A percentile compares a stretch with the other conserved stretches of the same genome.
Evolutionary conservation across 345 rosid species (phyloP).

Genomic region (Zanthoxylum bungeanum): DNA sequence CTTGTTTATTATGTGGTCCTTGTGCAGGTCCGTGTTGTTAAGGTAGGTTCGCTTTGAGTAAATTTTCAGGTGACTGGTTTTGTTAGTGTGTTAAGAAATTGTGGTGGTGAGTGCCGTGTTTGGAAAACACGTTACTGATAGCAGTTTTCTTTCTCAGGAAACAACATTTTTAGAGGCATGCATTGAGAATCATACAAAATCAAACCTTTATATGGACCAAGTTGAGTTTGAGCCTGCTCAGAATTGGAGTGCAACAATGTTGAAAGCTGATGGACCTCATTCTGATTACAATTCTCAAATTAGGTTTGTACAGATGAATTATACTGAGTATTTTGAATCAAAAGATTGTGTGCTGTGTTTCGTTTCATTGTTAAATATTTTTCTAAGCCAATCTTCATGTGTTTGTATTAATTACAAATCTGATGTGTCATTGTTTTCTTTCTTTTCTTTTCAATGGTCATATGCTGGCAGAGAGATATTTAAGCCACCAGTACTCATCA

Average conservation of each 20-base stretch:
- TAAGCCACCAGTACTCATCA: conserved; percentile 71
- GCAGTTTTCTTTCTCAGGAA: conserved; percentile 53
- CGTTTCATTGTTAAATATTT: background rate
- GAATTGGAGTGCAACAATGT: conserved; percentile 65
- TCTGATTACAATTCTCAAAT: conserved; percentile 32
- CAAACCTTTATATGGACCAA: conserved; percentile 93
- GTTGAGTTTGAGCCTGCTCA: conserved; percentile 97
- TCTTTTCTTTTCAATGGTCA: conserved; percentile 9
- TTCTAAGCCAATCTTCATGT: background rate
- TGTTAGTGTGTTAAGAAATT: background rate
- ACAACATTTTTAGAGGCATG: conserved; percentile 86
- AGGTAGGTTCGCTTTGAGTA: conserved; percentile 57
- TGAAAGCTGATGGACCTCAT: conserved; percentile 51
- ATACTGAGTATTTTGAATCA: background rate
- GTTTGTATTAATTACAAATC: background rate
- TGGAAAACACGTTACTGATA: background rate
- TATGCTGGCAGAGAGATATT: conserved; percentile 52
- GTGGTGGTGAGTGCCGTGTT: background rate
- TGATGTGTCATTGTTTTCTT: conserved; percentile 2
- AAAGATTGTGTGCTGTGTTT: background rate
- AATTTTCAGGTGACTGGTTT: conserved; percentile 17
- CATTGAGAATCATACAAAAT: conserved; percentile 90
- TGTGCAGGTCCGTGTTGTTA: conserved; percentile 87
- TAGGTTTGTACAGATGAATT: conserved; percentile 36
- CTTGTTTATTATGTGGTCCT: background rate